These are phyloP conservation scores for Trichoderma sp. DNA, from an alignment of 2,329 filamentous ascomycete genomes.

Conservation along the genomic window DNA sequence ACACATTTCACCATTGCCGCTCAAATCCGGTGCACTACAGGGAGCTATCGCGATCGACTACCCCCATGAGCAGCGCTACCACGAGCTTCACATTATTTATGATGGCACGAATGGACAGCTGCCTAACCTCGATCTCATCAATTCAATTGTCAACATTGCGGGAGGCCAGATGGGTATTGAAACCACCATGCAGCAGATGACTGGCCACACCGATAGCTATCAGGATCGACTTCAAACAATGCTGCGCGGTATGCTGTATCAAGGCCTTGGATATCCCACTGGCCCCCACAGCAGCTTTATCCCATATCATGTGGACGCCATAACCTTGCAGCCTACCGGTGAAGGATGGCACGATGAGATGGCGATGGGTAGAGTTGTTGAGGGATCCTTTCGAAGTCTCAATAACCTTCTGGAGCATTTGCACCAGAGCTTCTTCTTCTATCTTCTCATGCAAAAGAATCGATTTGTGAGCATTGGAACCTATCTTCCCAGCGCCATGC, in stretches of 20 bases:
- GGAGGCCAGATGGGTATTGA: constrained; percentile 90
- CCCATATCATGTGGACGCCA: constrained; percentile 94
- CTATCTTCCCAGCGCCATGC: constrained; percentile 96
- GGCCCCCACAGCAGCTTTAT: constrained; percentile 96
- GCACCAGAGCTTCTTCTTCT: constrained; percentile 99
- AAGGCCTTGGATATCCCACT: constrained; percentile 84
- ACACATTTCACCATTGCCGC: constrained; percentile 72
- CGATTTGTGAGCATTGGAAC: constrained; percentile 98
- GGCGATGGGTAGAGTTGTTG: constrained; percentile 85
- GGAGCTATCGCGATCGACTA: constrained; percentile 94
- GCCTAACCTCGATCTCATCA: constrained; percentile 93
- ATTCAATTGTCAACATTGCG: constrained; percentile 87
- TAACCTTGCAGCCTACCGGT: constrained; percentile 88
- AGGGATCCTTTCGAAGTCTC: constrained; percentile 88
- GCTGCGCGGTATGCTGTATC: constrained; percentile 88
- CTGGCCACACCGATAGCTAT: constrained; percentile 79
- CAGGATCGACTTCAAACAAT: constrained; percentile 82
- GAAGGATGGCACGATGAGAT: constrained; percentile 98
- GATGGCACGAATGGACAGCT: constrained; percentile 95
- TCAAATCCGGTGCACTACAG: constrained; percentile 93
- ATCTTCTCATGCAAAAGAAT: constrained; percentile 86
- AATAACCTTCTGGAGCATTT: constrained; percentile 97
- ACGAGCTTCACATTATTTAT: constrained; percentile 88
- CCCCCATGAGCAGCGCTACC: constrained; percentile 80
- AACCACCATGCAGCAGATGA: constrained; percentile 84